phyloP scores from a whole-genome alignment of 1,284 basidiomycete genomes.

The Porogramme epimiltina region DNA sequence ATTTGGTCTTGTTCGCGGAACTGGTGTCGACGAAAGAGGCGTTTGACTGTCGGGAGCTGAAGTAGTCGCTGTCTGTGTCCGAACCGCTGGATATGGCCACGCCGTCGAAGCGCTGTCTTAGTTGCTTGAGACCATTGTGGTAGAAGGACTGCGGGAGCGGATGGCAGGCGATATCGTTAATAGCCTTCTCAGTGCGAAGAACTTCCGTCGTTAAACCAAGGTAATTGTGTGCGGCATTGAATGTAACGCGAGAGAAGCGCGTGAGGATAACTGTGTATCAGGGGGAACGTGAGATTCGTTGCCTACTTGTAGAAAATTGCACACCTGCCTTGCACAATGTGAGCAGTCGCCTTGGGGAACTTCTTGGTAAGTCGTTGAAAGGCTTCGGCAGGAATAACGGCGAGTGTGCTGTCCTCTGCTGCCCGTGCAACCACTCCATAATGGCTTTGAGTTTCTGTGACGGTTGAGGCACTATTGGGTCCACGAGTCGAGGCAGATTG shows the following conservation, averaged over 20 bases:
- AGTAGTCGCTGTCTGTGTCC: conserved; percentile 56
- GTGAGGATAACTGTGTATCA: conserved; percentile 81
- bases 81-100: conserved; percentile 45
- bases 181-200: conserved; percentile 92
- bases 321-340: conserved; percentile 87
- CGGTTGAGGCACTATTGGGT: conserved; percentile 14
- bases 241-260: conserved; percentile 95
- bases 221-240: conserved; percentile 94
- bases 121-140: conserved; percentile 87
- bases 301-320: background rate
- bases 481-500: conserved; percentile 11
- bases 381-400: conserved; percentile 98
- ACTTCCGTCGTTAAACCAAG: conserved; percentile 95
- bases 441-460: conserved; percentile 34
- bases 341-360: conserved; percentile 95
- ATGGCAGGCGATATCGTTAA: conserved; percentile 96
- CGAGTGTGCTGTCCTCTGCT: conserved; percentile 91
- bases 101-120: conserved; percentile 84
- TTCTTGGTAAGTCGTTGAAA: conserved; percentile 92
- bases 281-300: background rate
- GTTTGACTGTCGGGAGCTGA: conserved; percentile 34
- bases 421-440: conserved; percentile 85
- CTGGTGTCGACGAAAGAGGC: conserved; percentile 1
- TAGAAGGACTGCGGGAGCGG: conserved; percentile 93
- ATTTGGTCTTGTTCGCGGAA: background rate